Conservation (phyloP, 1,284 basidiomycete genomes). For the Ustilago vetiveriae region DNA sequence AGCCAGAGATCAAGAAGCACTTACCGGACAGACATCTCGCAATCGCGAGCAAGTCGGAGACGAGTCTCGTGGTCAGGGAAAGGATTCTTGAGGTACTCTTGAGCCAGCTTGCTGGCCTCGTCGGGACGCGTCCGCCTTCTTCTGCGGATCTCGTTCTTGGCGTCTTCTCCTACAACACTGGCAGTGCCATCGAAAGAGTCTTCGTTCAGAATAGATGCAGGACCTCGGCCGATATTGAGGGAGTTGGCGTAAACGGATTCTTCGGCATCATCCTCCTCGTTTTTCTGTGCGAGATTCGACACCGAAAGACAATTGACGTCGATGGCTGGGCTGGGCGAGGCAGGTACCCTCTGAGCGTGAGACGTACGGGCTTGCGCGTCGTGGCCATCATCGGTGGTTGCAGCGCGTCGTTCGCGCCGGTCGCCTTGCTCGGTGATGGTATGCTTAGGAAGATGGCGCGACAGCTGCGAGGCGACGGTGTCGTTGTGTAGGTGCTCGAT, state of each 20-base stretch:
- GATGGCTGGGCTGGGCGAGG: conserved; percentile 29
- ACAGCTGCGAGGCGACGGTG: conserved; percentile 2
- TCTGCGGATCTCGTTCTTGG: conserved; percentile 43
- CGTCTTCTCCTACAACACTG: conserved; percentile 31
- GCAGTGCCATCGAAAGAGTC: conserved; percentile 41
- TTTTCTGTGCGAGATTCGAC: conserved; percentile 35
- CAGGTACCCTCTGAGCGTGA: conserved; percentile 1
- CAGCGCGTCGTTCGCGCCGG: not conserved
- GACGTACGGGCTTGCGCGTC: not conserved
- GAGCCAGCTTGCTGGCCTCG: conserved; percentile 56
- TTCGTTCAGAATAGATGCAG: conserved; percentile 29
- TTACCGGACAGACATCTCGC: conserved; percentile 61
- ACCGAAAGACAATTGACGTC: conserved; percentile 37
- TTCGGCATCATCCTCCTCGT: conserved; percentile 21
- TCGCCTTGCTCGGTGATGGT: not conserved
- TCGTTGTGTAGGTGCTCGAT: conserved; percentile 34
- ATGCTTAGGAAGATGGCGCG: conserved; percentile 5
- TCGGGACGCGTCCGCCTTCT: conserved; percentile 57
- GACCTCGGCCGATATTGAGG: conserved; percentile 2
- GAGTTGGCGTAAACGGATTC: conserved; percentile 6
- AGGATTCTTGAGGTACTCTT: conserved; percentile 56
- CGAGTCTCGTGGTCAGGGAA: conserved; percentile 62
- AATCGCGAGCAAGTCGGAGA: conserved; percentile 48
- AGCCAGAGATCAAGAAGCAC: too few species aligned
- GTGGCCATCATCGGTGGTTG: not conserved